Evolutionary conservation across 441 rosid species (phyloP).

Genomic region (Aleurites moluccanus): DNA sequence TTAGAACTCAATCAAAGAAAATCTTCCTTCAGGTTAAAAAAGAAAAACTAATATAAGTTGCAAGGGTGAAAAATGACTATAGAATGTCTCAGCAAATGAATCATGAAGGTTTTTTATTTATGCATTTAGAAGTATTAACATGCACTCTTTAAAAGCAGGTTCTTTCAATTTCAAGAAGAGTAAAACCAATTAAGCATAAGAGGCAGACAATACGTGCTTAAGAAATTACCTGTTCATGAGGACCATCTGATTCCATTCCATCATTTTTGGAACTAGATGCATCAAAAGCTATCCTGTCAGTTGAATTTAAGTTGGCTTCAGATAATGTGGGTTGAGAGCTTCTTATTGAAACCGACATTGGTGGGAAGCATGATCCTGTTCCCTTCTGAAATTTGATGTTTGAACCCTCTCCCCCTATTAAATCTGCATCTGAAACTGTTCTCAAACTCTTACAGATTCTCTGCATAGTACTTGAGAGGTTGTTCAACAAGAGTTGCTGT

Average conservation of each 20-base stretch:
- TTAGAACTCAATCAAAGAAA: slow-evolving; percentile 7
- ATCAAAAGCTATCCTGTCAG: slow-evolving; percentile 31
- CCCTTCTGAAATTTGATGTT: slow-evolving; percentile 36
- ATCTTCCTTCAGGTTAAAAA: background rate
- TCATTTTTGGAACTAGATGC: slow-evolving; percentile 36
- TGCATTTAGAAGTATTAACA: slow-evolving; percentile 3
- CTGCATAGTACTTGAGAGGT: slow-evolving; percentile 82
- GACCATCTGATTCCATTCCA: slow-evolving; percentile 37
- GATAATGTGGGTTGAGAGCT: slow-evolving; percentile 40
- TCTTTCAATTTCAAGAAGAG: background rate
- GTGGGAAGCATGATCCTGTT: slow-evolving; percentile 34
- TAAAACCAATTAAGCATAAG: slow-evolving; percentile 21
- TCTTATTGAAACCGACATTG: slow-evolving; percentile 30
- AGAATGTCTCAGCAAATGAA: background rate
- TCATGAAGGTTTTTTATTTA: background rate
- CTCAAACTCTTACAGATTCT: slow-evolving; percentile 79
- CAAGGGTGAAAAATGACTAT: background rate
- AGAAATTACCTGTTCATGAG: slow-evolving; percentile 48
- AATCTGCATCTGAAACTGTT: slow-evolving; percentile 62
- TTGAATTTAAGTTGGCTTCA: slow-evolving; percentile 34
- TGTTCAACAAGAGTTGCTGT: slow-evolving; percentile 79
- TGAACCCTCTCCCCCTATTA: slow-evolving; percentile 31
- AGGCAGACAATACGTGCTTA: background rate
- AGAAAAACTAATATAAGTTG: background rate
- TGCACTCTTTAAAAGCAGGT: background rate